Conservation (phyloP, 1,284 basidiomycete species). For the Hymenochaete sp. region DNA sequence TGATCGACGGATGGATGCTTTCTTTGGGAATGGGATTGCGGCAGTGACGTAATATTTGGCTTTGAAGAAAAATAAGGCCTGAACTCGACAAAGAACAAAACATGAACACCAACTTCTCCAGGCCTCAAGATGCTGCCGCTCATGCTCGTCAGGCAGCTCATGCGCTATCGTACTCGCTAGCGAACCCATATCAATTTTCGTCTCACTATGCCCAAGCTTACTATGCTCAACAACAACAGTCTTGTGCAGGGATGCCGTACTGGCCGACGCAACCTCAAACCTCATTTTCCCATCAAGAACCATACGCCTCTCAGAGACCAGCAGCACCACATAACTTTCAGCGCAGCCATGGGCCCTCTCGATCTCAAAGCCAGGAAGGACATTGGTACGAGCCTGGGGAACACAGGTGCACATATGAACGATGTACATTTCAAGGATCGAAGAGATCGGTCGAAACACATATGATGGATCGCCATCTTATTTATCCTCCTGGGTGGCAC, state of each 20-base stretch:
- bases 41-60: too few relatives aligned
- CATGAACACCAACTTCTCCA: too few relatives aligned
- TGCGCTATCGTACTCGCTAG: conserved; percentile 7
- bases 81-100: too few relatives aligned
- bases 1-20: conserved; percentile 7
- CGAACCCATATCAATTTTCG: conserved; percentile 15
- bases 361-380: conserved; percentile 1
- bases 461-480: conserved; percentile 85
- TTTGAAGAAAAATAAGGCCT: too few relatives aligned
- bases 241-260: too few relatives aligned
- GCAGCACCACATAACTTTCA: conserved; percentile 2
- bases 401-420: conserved; percentile 52
- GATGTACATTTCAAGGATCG: conserved; percentile 70
- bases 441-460: conserved; percentile 71
- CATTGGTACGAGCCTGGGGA: conserved; percentile 57
- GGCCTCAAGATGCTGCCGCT: background rate
- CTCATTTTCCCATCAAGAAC: background rate
- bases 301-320: background rate
- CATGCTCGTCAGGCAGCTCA: conserved; percentile 12
- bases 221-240: conserved; percentile 10
- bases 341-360: background rate
- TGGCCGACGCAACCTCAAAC: conserved; percentile 7
- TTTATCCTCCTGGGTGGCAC: conserved; percentile 72
- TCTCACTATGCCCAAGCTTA: conserved; percentile 19
- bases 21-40: background rate